phyloP scores from a whole-genome alignment of 441 rosid species.

The Eutrema salsugineum region DNA sequence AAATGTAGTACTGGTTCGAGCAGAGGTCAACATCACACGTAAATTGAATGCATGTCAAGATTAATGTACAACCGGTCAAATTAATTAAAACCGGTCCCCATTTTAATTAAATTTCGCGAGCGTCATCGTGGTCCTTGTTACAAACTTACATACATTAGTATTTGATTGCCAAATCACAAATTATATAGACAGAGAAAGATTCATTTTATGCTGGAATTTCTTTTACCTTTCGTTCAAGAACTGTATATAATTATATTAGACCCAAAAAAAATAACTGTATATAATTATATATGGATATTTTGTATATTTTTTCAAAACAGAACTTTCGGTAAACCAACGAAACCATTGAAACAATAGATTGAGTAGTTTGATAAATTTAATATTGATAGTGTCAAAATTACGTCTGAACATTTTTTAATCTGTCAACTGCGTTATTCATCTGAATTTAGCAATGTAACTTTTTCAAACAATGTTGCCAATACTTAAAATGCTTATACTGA shows the following conservation, averaged over 20 bases:
- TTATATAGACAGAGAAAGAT: neutral
- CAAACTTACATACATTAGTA: too few species aligned
- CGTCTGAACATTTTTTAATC: too few species aligned
- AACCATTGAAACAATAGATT: neutral
- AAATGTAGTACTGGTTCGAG: slow-evolving; percentile 23
- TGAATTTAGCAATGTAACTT: neutral
- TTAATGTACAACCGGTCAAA: slow-evolving; percentile 30
- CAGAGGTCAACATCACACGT: slow-evolving; percentile 30
- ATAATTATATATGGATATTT: too few species aligned
- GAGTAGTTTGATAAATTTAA: too few species aligned
- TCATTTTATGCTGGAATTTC: neutral
- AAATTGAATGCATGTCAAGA: slow-evolving; percentile 24
- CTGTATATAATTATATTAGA: too few species aligned
- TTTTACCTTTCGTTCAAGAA: neutral
- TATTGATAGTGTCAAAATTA: neutral
- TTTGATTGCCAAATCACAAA: neutral
- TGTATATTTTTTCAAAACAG: too few species aligned
- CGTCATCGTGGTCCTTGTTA: slow-evolving; percentile 28
- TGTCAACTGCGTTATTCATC: neutral
- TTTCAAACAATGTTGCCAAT: too few species aligned
- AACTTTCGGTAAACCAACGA: neutral
- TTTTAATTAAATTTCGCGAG: slow-evolving; percentile 17
- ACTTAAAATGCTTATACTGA: too few species aligned
- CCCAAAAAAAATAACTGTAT: too few species aligned
- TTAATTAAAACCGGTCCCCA: slow-evolving; percentile 26